Percentiles rank a stretch among this genome's conserved stretches.
Evolutionary conservation across 441 rosid genomes (phyloP).

Genomic region (Pelargonium myrrhifolium): DNA sequence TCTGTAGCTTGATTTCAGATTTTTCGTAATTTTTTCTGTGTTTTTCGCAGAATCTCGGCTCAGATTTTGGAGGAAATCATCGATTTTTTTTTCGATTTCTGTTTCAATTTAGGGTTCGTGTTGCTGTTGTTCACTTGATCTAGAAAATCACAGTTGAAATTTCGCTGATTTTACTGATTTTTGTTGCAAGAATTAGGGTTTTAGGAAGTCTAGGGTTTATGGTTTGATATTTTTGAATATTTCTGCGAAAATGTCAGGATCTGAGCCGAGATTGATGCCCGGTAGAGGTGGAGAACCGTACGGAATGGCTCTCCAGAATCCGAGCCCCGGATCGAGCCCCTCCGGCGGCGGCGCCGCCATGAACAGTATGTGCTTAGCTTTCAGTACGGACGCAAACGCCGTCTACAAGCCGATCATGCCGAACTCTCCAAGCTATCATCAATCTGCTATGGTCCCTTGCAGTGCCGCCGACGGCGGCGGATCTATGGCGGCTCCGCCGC

Average conservation of each 20-base stretch:
- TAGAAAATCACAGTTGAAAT: background rate
- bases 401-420: conserved; percentile 25
- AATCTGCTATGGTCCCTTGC: background rate
- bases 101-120: background rate
- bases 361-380: conserved; percentile 21
- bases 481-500: background rate
- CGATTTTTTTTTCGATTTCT: background rate
- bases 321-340: background rate
- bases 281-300: background rate
- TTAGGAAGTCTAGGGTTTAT: background rate
- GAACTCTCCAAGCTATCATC: conserved; percentile 12
- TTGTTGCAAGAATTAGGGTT: background rate
- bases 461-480: background rate
- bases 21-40: background rate
- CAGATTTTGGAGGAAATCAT: background rate
- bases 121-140: background rate
- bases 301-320: background rate
- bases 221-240: background rate
- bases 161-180: background rate
- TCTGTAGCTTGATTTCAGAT: background rate
- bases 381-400: conserved; percentile 18
- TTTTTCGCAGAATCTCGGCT: background rate
- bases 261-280: background rate
- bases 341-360: conserved; percentile 6
- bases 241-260: background rate